These are phyloP conservation scores for Aspergillus fructus DNA, from an alignment of 2,329 filamentous ascomycete species.

Conservation along the genomic window DNA sequence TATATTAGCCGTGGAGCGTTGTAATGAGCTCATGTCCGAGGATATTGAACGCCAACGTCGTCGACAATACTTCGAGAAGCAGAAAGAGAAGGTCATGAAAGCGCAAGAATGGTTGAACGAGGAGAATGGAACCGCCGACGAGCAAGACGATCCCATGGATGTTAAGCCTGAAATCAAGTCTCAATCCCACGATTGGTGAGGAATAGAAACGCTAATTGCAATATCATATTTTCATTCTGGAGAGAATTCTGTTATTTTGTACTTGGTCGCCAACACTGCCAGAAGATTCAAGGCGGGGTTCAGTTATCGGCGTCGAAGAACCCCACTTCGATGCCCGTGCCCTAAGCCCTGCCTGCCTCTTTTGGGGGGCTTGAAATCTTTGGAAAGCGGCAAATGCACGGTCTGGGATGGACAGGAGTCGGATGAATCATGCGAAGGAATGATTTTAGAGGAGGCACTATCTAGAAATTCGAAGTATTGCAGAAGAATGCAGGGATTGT, in stretches of 20 bases:
- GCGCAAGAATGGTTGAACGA: slow-evolving; percentile 34
- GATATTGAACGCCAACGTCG: slow-evolving; percentile 36
- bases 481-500: background rate
- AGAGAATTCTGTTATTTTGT: background rate
- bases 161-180: slow-evolving; percentile 12
- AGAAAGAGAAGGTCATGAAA: slow-evolving; percentile 34
- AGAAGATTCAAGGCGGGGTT: slow-evolving; percentile 21
- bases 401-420: background rate
- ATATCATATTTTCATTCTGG: background rate
- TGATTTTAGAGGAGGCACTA: background rate
- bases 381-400: background rate
- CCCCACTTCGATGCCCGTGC: slow-evolving; percentile 34
- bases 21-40: slow-evolving; percentile 38
- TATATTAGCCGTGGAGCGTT: slow-evolving; percentile 32
- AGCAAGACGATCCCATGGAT: slow-evolving; percentile 6
- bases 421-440: background rate
- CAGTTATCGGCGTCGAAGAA: slow-evolving; percentile 6
- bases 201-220: background rate
- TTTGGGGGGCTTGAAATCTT: background rate
- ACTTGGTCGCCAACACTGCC: background rate
- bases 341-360: slow-evolving; percentile 30
- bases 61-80: slow-evolving; percentile 28
- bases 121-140: slow-evolving; percentile 15
- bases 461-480: background rate
- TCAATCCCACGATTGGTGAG: slow-evolving; percentile 8